Conservation (phyloP, 495 filamentous ascomycete species). For the Articulospora tetracladia region DNA sequence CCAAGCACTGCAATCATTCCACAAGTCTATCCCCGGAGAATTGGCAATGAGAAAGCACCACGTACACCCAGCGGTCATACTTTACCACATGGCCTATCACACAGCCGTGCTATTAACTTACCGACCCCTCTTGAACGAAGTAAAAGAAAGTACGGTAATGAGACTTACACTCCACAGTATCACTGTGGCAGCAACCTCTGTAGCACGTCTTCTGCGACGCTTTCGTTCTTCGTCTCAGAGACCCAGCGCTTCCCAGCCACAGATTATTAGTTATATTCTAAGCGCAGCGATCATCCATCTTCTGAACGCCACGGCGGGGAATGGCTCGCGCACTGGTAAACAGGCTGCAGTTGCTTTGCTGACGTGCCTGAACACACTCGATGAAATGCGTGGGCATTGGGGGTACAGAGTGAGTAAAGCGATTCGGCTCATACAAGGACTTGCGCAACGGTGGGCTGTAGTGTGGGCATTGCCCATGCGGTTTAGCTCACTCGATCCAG, state of each 20-base stretch:
- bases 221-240: neutral
- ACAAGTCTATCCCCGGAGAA: neutral
- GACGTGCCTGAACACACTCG: constrained; percentile 1
- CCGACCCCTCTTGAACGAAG: constrained; percentile 1
- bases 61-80: neutral
- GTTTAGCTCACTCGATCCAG: neutral
- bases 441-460: constrained; percentile 5
- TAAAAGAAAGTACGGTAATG: neutral
- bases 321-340: neutral
- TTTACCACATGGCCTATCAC: constrained; percentile 4
- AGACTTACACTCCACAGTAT: neutral
- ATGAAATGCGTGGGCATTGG: neutral
- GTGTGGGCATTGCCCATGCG: constrained; percentile 9
- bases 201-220: neutral
- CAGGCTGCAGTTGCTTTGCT: neutral
- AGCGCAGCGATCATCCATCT: constrained; percentile 4
- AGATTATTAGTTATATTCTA: constrained; percentile 1
- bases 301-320: constrained; percentile 3
- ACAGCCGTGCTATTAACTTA: constrained; percentile 1
- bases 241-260: neutral
- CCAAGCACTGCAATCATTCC: neutral
- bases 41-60: neutral
- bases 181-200: neutral
- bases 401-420: neutral
- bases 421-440: neutral